phyloP scores from a whole-genome alignment of 2,329 filamentous ascomycete species.

The Aspergillus eucalypticola region DNA sequence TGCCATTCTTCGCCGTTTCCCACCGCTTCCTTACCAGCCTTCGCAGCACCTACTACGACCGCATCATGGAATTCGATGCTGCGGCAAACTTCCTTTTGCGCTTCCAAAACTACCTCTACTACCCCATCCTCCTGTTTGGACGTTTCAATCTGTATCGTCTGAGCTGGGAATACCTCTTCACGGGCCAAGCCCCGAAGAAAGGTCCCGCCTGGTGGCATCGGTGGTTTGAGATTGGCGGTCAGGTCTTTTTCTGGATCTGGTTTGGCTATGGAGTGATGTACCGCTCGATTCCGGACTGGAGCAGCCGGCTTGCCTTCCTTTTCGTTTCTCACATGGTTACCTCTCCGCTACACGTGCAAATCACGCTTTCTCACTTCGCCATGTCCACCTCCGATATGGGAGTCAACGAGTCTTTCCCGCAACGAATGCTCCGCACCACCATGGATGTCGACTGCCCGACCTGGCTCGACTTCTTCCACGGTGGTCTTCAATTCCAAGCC shows the following conservation, averaged over 20 bases:
- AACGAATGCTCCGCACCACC: conserved; percentile 87
- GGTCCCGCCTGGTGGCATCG: conserved; percentile 82
- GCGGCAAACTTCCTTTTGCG: conserved; percentile 69
- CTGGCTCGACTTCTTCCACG: conserved; percentile 88
- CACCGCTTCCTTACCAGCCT: conserved; percentile 75
- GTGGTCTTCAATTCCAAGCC: conserved; percentile 85
- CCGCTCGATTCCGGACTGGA: conserved; percentile 67
- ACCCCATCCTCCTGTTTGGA: conserved; percentile 75
- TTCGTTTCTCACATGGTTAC: conserved; percentile 79
- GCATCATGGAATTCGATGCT: conserved; percentile 74
- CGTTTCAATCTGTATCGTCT: conserved; percentile 85
- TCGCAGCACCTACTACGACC: conserved; percentile 79
- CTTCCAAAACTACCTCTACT: conserved; percentile 82
- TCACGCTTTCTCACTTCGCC: conserved; percentile 87
- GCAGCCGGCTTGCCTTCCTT: conserved; percentile 71
- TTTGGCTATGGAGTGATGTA: conserved; percentile 84
- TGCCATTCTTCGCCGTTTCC: conserved; percentile 85
- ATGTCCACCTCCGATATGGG: conserved; percentile 91
- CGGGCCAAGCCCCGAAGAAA: conserved; percentile 68
- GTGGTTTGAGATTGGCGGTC: conserved; percentile 74
- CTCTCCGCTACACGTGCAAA: conserved; percentile 82
- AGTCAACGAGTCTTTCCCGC: conserved; percentile 79
- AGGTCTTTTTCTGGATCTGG: conserved; percentile 81
- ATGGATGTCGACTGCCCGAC: conserved; percentile 89
- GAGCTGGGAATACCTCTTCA: conserved; percentile 75